Base-by-base conservation (phyloP, 2,329 filamentous ascomycete species). In the Pyricularia grisea region DNA sequence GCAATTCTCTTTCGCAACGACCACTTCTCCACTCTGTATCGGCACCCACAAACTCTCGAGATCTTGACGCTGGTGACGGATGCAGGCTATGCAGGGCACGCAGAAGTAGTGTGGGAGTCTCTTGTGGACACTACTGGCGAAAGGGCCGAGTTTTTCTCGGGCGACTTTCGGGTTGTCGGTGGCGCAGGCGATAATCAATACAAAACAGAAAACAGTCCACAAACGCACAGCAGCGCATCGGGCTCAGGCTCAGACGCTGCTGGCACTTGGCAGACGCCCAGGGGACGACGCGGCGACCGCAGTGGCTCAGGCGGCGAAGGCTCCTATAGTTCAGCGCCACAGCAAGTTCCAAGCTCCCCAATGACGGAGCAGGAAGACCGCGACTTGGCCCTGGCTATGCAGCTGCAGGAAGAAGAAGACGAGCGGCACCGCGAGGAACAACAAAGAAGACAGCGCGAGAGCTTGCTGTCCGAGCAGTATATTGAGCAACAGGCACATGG, bases 1-100 rank as follows among this genome's bases (percentile, higher is more conserved):
- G 92, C 92, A 0, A 98, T 99, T 67, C 80, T 99, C 1, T 99
- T 99, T 81, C 88, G 95, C 30, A 99, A 99, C 74, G 94, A 99
- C 75, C 95, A 99, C 77, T 99, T 99, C 76, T 93, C 93, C 61
- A 98, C 94, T 0, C 79, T 99, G 0, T 97, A 97, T 79, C 92
- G 94, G 71, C 93, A 98, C 74, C 93, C 94, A 0, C 82, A 89
- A 64, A 92, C 90, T 0, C 84, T 88, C 60, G 86, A 92, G 72
- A 84, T 98, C 1, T 87, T 94, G 72, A 93, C 92, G 0, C 81
- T 99, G 3, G 93, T 99, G 17, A 98, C 95, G 0, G 95, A 99
- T 76, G 91, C 93, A 30, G 95, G 95, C 0, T 99, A 97, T 75
- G 89, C 91, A 12, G 87, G 85, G 11, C 93, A 97, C 73, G 90